A percentile compares a stretch with the other conserved stretches of the same genome.
These are phyloP conservation scores for Cyphellophora attinorum DNA, from an alignment of 2,329 filamentous ascomycete species.

Conservation along the genomic window DNA sequence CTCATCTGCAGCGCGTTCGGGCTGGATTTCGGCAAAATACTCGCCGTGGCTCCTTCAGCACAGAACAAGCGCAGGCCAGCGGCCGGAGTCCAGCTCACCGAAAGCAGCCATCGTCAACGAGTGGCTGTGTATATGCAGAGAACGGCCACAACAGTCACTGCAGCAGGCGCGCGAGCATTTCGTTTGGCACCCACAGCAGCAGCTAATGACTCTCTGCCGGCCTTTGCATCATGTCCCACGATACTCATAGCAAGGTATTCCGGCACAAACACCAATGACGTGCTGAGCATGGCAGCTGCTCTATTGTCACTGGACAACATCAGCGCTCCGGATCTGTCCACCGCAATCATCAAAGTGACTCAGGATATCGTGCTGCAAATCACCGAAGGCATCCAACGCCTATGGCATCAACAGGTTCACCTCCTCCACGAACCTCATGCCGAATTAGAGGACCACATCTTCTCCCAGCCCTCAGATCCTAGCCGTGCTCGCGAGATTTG, in stretches of 20 bases:
- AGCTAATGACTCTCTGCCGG: too few relatives aligned
- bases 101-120: slow-evolving; percentile 5
- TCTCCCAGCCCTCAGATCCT: slow-evolving; percentile 45
- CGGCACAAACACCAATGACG: too few relatives aligned
- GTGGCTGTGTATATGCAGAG: slow-evolving; percentile 9
- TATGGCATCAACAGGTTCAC: slow-evolving; percentile 6
- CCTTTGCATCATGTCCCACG: slow-evolving; percentile 6
- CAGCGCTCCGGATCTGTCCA: neutral
- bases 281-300: too few relatives aligned
- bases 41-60: neutral
- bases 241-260: slow-evolving; percentile 8
- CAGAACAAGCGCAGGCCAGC: neutral
- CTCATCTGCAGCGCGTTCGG: slow-evolving; percentile 8
- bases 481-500: slow-evolving; percentile 43
- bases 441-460: slow-evolving; percentile 40
- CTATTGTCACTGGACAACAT: slow-evolving; percentile 2
- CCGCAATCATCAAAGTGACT: neutral
- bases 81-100: neutral
- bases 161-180: too few relatives aligned
- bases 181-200: too few relatives aligned
- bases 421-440: slow-evolving; percentile 7
- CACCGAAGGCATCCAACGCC: slow-evolving; percentile 5
- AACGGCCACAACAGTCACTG: neutral
- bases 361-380: slow-evolving; percentile 6
- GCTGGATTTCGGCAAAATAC: slow-evolving; percentile 6